Base-by-base conservation (phyloP, 2,329 filamentous ascomycete species). In the Fusarium hostae region DNA sequence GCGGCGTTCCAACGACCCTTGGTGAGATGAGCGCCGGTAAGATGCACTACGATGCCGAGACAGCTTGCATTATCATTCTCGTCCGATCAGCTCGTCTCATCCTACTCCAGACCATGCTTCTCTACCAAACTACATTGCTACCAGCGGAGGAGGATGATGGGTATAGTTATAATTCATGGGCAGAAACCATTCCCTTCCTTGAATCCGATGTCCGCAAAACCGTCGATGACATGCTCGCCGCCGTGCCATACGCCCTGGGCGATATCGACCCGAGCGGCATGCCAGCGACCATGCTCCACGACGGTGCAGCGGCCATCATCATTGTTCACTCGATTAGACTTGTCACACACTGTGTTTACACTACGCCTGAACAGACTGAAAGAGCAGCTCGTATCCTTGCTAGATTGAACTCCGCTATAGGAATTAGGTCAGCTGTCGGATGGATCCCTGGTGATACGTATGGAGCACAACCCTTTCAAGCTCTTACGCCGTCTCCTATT, bases 61-160 rank as follows among this genome's bases (percentile, higher is more conserved):
- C 79, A 12, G 79, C 79, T 0, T 81, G 79, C 57, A 79, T 73
- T 32, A 77, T 80, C 37, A 76, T 80, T 26, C 57, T 81, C 13
- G 62, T 80, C 6, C 74, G 79, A 9, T 78, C 79, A 1, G 75
- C 77, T 9, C 75, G 78, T 2, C 71, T 81, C 4, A 79, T 80
- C 2, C 45, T 81, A 2, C 50, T 80, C 11, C 57, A 78, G 44
- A 78, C 71, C 34, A 73, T 80, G 63, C 70, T 80, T 11, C 50
- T 76, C 8, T 78, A 78, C 47, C 73, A 76, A 16, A 59, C 52
- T 6, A 68, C 52, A 28, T 54, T 75, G 24, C 66, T 70, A 24
- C 57, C 56, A 3, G 55, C 34, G 9, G 61, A 39, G 13, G 59
- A 55, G 5, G 44, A 44, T 9, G 56, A 59, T 13, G 56, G 45